These are phyloP conservation scores for Leishmania mexicana DNA, from an alignment of 208 protist species.

Conservation along the genomic window DNA sequence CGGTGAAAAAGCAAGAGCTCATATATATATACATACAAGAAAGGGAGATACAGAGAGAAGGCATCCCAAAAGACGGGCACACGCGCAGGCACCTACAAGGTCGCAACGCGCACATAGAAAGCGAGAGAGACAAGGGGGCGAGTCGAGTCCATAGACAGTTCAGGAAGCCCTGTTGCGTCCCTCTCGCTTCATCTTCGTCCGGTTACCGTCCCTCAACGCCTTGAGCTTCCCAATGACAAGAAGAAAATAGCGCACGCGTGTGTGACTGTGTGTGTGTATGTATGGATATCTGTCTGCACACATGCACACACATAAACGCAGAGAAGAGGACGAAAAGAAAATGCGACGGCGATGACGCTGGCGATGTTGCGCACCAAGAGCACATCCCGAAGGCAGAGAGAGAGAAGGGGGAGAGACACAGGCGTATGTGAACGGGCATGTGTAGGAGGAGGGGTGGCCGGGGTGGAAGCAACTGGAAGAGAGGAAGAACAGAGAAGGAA, in stretches of 20 bases:
- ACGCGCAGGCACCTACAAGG: background rate
- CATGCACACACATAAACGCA: background rate
- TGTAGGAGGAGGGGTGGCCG: background rate
- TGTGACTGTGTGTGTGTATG: no score
- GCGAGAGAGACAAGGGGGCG: background rate
- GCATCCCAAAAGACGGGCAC: background rate
- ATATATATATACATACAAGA: background rate
- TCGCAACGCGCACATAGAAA: background rate
- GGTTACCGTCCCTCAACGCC: background rate
- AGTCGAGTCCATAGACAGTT: background rate
- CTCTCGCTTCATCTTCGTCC: background rate
- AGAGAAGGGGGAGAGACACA: background rate
- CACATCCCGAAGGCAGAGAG: background rate
- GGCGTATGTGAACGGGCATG: background rate
- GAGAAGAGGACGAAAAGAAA: background rate
- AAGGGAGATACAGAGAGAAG: background rate
- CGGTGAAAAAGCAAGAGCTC: background rate
- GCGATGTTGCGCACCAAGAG: background rate
- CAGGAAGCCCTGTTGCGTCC: background rate
- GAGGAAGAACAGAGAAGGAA: background rate
- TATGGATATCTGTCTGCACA: no score
- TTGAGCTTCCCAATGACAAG: background rate
- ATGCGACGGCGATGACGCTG: background rate
- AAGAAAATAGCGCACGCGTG: no score
- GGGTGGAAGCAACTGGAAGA: background rate